phyloP scores from a whole-genome alignment of 768 basidiomycete genomes.

The Tephrocybe sp. region DNA sequence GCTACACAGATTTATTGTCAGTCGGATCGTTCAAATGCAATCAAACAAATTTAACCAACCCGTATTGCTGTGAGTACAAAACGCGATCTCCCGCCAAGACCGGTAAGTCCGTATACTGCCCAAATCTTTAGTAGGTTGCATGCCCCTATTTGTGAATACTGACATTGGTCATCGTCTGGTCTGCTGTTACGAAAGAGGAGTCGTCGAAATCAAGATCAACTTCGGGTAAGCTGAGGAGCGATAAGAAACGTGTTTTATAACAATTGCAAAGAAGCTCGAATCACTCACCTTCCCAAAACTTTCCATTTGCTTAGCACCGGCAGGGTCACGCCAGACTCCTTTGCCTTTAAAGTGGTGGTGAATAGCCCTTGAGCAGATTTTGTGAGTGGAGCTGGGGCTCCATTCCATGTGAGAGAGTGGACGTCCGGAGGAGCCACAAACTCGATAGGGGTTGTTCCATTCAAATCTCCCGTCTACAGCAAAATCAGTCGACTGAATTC shows the following conservation, averaged over 20 bases:
- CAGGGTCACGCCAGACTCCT: conserved; percentile 21
- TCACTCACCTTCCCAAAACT: conserved; percentile 40
- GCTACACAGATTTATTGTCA: conserved; percentile 21
- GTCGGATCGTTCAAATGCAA: too few species aligned
- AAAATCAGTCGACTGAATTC: background rate
- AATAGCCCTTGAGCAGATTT: conserved; percentile 31
- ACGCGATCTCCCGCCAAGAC: conserved; percentile 42
- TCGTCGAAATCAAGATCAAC: conserved; percentile 47
- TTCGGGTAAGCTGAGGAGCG: conserved; percentile 46
- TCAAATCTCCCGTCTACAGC: conserved; percentile 45
- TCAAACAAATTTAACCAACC: conserved; percentile 29
- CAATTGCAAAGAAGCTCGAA: background rate
- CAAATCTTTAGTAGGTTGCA: background rate
- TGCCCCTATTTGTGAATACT: conserved; percentile 6
- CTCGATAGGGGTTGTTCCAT: conserved; percentile 47
- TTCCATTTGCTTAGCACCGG: conserved; percentile 46
- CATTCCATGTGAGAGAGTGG: conserved; percentile 42
- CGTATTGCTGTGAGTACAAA: conserved; percentile 54
- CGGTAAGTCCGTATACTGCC: conserved; percentile 50
- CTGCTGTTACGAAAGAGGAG: conserved; percentile 42
- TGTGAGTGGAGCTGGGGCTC: conserved; percentile 20
- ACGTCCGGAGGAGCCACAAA: conserved; percentile 40
- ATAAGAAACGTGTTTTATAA: background rate
- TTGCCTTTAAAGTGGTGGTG: conserved; percentile 21
- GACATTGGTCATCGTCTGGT: conserved; percentile 46